A percentile compares a stretch with the other conserved stretches of the same genome.
phyloP scores from a whole-genome alignment of 176 grass and related monocot species.

The Oryza brachyantha region DNA sequence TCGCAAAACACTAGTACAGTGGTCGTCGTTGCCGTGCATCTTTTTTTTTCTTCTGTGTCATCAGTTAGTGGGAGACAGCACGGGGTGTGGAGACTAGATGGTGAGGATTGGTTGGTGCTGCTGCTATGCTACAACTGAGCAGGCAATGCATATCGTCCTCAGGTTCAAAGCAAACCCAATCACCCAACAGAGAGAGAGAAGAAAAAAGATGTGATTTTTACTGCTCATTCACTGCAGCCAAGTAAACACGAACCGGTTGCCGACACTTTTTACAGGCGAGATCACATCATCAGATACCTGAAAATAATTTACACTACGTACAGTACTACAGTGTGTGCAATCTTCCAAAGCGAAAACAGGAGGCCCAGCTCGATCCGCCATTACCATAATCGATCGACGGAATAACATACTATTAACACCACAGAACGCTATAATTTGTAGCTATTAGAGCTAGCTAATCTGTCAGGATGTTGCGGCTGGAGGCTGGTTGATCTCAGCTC shows the following conservation, averaged over 20 bases:
- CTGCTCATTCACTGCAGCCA: not conserved
- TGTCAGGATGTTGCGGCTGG: not conserved
- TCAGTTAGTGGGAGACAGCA: slow-evolving; percentile 30
- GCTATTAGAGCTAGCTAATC: not conserved
- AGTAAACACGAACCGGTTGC: not conserved
- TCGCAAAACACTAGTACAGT: not conserved
- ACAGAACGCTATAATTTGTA: not conserved
- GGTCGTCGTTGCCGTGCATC: slow-evolving; percentile 1
- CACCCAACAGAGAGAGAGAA: no score
- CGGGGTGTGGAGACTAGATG: not conserved
- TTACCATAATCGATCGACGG: not conserved
- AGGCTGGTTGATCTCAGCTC: not conserved
- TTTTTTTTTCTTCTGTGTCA: not conserved
- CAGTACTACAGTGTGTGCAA: no score
- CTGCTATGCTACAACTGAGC: no score
- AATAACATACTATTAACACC: no score
- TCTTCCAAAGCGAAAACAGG: not conserved
- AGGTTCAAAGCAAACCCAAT: not conserved
- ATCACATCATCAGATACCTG: not conserved
- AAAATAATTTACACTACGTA: not conserved
- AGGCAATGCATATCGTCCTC: not conserved
- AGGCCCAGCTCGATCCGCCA: no score
- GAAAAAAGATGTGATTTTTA: not conserved
- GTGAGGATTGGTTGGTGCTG: not conserved
- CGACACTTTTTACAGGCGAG: not conserved